A percentile compares a stretch with the other conserved stretches of the same genome.
Conservation (phyloP, 1,284 basidiomycete genomes). For the Microbotryomycetes sp. region DNA sequence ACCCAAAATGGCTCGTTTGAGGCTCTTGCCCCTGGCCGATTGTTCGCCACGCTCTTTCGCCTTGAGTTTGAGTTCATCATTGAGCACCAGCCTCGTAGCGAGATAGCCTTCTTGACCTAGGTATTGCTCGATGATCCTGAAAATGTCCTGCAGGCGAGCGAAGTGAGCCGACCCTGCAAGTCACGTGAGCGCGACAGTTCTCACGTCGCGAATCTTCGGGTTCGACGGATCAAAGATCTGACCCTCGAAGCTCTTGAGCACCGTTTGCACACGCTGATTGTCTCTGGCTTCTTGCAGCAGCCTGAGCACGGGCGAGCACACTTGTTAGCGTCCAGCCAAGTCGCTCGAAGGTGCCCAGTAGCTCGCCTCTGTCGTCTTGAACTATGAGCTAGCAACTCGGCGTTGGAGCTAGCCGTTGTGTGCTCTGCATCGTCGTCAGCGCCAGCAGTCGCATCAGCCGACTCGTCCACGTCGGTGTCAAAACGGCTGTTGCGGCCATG, state of each 20-base stretch:
- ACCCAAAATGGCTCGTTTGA: slow-evolving; percentile 44
- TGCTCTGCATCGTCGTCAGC: no score
- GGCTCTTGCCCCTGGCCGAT: slow-evolving; percentile 40
- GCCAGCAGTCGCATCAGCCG: no score
- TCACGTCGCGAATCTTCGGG: not conserved
- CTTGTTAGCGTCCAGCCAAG: no score
- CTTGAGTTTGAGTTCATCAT: slow-evolving; percentile 42
- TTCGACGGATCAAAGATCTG: not conserved
- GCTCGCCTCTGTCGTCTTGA: no score
- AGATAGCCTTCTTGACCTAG: slow-evolving; percentile 42
- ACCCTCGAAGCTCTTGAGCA: not conserved
- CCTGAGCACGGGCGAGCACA: no score
- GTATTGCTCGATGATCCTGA: slow-evolving; percentile 44
- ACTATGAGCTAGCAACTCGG: no score
- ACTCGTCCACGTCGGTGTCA: no score
- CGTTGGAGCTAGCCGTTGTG: no score
- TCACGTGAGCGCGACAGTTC: not conserved
- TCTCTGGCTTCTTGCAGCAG: not conserved
- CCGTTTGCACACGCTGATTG: not conserved
- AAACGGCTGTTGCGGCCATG: no score
- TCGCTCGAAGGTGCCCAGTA: no score
- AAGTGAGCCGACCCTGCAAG: not conserved
- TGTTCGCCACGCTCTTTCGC: slow-evolving; percentile 37
- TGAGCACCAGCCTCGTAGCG: slow-evolving; percentile 40
- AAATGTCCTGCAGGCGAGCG: slow-evolving; percentile 36